Conservation (phyloP, 768 basidiomycete genomes). For the Russula brevipes region DNA sequence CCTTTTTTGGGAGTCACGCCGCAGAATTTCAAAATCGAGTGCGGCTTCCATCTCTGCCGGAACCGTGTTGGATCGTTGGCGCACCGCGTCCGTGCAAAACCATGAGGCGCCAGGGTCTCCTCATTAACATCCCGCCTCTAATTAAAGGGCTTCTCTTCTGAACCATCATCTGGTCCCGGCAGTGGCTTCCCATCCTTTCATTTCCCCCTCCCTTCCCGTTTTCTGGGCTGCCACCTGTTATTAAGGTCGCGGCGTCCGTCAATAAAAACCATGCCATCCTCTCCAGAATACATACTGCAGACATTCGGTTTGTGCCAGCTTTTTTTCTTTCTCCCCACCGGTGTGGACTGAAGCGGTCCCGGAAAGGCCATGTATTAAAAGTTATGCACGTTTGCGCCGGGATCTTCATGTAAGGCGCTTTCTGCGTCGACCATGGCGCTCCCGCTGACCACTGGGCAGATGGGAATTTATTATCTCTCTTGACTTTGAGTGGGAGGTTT, state of each 20-base stretch:
- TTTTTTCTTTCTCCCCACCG: not conserved
- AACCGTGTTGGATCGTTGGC: too few relatives aligned
- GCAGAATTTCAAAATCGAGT: too few relatives aligned
- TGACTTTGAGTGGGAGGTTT: conserved; percentile 21
- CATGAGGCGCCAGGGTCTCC: too few relatives aligned
- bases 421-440: not conserved
- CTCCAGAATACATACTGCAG: not conserved
- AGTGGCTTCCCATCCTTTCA: not conserved
- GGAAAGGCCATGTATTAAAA: conserved; percentile 1
- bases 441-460: not conserved
- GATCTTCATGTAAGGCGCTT: conserved; percentile 13
- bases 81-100: too few relatives aligned
- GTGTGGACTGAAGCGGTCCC: not conserved
- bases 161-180: not conserved
- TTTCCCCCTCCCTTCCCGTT: not conserved
- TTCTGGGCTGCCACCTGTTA: too few relatives aligned
- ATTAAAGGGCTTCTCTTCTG: not conserved
- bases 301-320: not conserved
- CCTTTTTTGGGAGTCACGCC: too few relatives aligned
- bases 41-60: too few relatives aligned
- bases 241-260: not conserved
- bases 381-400: conserved; percentile 16
- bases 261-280: not conserved
- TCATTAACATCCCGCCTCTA: too few relatives aligned
- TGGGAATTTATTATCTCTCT: conserved; percentile 22